These are phyloP conservation scores for Sugiyamaella xylanicola DNA, from an alignment of 1,139 yeast genomes.

Conservation along the genomic window DNA sequence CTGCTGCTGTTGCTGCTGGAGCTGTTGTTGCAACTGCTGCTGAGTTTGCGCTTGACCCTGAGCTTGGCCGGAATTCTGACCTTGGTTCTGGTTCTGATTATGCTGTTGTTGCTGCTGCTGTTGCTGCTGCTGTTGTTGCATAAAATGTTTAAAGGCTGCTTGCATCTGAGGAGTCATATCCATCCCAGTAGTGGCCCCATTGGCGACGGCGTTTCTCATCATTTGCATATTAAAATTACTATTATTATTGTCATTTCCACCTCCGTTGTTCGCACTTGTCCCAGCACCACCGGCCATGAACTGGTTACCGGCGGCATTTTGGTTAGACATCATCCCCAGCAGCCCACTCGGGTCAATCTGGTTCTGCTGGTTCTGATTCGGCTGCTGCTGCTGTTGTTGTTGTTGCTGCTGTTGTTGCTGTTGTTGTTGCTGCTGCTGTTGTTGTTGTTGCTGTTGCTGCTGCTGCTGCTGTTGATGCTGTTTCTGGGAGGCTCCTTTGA, in stretches of 20 bases:
- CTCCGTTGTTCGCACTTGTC: background rate
- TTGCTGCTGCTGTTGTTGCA: constrained; percentile 26
- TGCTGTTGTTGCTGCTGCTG: constrained; percentile 26
- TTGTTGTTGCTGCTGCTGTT: constrained; percentile 19
- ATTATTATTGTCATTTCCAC: background rate
- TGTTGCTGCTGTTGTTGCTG: constrained; percentile 21
- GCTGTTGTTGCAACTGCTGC: constrained; percentile 23
- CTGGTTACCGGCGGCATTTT: constrained; percentile 1
- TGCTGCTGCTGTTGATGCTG: constrained; percentile 24
- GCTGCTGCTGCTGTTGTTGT: constrained; percentile 11
- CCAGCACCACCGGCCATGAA: constrained; percentile 6
- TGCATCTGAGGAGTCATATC: constrained; percentile 22
- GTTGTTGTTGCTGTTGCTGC: constrained; percentile 14
- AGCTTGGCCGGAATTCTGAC: background rate
- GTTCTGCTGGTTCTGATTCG: constrained; percentile 8
- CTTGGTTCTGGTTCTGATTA: constrained; percentile 3
- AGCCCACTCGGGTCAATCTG: constrained; percentile 5
- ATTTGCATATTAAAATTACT: constrained; percentile 14
- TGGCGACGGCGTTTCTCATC: constrained; percentile 18
- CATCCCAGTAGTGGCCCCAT: constrained; percentile 12
- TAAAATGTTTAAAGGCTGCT: constrained; percentile 23
- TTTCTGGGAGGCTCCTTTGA: constrained; percentile 30
- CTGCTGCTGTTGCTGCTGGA: constrained; percentile 26
- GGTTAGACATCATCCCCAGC: constrained; percentile 14
- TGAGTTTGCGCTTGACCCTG: background rate